Evolutionary conservation across 2,329 filamentous ascomycete species (phyloP).

Genomic region (Xylaria digitata): DNA sequence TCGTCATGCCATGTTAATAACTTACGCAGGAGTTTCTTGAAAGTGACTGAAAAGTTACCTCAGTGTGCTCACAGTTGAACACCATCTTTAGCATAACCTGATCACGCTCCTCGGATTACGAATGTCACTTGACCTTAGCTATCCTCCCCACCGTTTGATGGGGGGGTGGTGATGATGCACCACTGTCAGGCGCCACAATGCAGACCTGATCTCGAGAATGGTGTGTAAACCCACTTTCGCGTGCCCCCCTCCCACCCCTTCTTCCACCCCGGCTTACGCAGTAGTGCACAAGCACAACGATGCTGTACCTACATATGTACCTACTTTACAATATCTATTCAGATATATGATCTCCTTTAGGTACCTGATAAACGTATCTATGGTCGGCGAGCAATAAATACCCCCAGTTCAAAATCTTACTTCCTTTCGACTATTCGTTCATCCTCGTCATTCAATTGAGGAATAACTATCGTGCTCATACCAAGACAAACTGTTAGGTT

Average conservation of each 20-base stretch:
- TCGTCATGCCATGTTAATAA: background rate
- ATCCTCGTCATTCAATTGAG: conserved; percentile 5
- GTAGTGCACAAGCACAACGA: no score
- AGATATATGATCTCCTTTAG: no score
- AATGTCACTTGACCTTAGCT: conserved; percentile 47
- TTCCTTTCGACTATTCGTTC: background rate
- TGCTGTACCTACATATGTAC: no score
- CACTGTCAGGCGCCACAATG: conserved; percentile 43
- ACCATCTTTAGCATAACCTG: conserved; percentile 36
- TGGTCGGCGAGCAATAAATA: no score
- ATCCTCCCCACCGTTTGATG: conserved; percentile 33
- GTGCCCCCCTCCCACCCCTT: conserved; percentile 33
- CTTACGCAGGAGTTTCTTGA: conserved; percentile 5
- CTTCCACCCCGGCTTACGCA: no score
- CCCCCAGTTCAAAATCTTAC: no score
- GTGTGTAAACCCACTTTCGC: conserved; percentile 48
- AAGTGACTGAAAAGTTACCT: background rate
- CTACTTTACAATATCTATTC: no score
- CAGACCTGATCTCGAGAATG: conserved; percentile 27
- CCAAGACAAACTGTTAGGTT: no score
- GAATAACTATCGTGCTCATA: background rate
- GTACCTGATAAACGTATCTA: no score
- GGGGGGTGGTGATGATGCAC: conserved; percentile 39
- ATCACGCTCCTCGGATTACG: conserved; percentile 44
- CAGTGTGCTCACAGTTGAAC: conserved; percentile 24